Conservation (phyloP, 257 asterid species). For the Capsicum chinense region DNA sequence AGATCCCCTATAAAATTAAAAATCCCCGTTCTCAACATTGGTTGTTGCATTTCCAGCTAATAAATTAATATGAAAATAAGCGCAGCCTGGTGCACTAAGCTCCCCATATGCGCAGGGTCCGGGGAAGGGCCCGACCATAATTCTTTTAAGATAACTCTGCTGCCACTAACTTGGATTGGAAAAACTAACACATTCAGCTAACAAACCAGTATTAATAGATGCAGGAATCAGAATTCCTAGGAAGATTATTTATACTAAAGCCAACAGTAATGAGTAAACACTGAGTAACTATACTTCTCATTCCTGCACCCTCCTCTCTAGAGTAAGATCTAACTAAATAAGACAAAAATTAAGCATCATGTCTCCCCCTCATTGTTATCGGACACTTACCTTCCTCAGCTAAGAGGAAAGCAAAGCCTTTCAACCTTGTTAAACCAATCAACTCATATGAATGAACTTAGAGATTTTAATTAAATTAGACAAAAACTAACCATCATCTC, state of each 20-base stretch:
- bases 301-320: not conserved
- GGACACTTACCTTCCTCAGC: not conserved
- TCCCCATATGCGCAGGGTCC: no score
- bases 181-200: not conserved
- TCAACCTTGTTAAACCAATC: not conserved
- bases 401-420: not conserved
- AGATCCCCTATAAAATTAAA: not conserved
- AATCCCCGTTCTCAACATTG: not conserved
- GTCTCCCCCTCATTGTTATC: not conserved
- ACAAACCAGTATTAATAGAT: not conserved
- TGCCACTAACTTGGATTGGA: not conserved
- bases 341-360: not conserved
- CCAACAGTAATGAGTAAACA: not conserved
- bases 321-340: not conserved
- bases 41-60: constrained; percentile 10
- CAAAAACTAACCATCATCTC: not conserved
- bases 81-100: no score
- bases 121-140: no score
- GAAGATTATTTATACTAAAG: not conserved
- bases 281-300: not conserved
- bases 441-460: not conserved
- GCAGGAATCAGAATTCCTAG: not conserved
- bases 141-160: not conserved
- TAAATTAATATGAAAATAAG: no score
- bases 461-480: not conserved